A percentile compares a stretch with the other conserved stretches of the same genome.
Evolutionary conservation across 1,139 yeast species (phyloP).

Genomic region (Saccharomyces hybrid): DNA sequence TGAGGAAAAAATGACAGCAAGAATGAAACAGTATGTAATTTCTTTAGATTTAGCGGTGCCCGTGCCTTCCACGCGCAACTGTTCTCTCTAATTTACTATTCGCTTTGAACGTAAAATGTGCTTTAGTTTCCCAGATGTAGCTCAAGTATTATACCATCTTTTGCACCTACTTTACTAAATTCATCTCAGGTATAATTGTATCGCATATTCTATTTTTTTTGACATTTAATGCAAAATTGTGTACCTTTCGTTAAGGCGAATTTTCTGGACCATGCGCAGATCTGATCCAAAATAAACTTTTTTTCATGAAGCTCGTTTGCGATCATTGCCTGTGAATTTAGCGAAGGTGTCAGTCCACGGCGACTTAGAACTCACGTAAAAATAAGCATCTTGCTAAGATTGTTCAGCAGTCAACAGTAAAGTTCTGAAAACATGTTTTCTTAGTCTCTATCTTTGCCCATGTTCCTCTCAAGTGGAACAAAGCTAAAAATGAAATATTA

Average conservation of each 20-base stretch:
- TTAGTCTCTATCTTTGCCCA: background rate
- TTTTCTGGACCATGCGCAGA: background rate
- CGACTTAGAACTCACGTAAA: background rate
- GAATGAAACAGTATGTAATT: background rate
- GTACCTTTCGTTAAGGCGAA: background rate
- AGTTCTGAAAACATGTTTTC: background rate
- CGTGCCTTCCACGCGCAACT: background rate
- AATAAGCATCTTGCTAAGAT: background rate
- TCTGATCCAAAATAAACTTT: background rate
- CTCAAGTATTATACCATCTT: background rate
- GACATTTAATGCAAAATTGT: background rate
- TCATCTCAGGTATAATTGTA: background rate
- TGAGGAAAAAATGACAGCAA: background rate
- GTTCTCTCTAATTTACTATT: background rate
- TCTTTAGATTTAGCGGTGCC: background rate
- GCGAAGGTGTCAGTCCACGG: background rate
- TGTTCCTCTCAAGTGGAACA: background rate
- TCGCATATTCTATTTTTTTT: background rate
- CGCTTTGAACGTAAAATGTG: background rate
- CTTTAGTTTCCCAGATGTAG: background rate
- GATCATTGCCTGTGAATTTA: background rate
- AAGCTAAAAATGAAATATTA: background rate
- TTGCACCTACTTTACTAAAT: background rate
- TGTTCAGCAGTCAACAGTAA: background rate
- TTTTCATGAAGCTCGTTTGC: background rate